phyloP scores from a whole-genome alignment of 371 early-diverging fungal genomes.

The Actinomortierella ambigua region DNA sequence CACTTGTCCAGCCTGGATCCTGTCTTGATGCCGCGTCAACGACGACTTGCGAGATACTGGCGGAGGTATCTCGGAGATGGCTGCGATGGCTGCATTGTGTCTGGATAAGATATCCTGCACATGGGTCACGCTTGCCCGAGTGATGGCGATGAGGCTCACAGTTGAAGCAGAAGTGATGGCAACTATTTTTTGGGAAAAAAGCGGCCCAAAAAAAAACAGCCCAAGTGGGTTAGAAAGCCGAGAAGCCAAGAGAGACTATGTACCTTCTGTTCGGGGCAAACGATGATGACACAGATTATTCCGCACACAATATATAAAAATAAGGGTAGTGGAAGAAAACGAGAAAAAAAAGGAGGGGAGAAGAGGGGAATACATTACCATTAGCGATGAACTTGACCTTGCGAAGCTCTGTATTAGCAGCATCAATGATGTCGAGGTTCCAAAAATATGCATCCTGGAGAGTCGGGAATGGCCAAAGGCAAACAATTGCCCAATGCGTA shows the following conservation, averaged over 20 bases:
- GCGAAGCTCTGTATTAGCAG: slow-evolving; percentile 30
- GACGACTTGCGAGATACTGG: slow-evolving; percentile 30
- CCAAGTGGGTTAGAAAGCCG: too few species aligned
- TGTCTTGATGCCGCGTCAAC: slow-evolving; percentile 27
- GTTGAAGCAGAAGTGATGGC: slow-evolving; percentile 38
- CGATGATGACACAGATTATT: too few species aligned
- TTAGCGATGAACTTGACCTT: slow-evolving; percentile 46
- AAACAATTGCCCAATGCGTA: background rate
- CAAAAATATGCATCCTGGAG: slow-evolving; percentile 40
- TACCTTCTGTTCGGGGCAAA: too few species aligned
- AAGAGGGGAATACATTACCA: slow-evolving; percentile 11
- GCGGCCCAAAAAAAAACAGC: too few species aligned
- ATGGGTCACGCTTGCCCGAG: slow-evolving; percentile 22
- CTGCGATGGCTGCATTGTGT: slow-evolving; percentile 37
- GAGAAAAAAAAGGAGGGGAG: slow-evolving; percentile 5
- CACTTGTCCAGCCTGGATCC: slow-evolving; percentile 31
- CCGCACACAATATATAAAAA: too few species aligned
- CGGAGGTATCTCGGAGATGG: slow-evolving; percentile 23
- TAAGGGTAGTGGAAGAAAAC: background rate
- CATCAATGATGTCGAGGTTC: slow-evolving; percentile 36
- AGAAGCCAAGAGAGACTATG: too few species aligned
- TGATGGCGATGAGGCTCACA: slow-evolving; percentile 29
- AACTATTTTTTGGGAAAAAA: too few species aligned
- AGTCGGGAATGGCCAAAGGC: background rate
- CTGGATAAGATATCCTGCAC: slow-evolving; percentile 43